Percentiles rank a stretch among this genome's conserved stretches.
Conservation (phyloP, 176 grass and related monocot genomes). For the Elaeis guineensis region DNA sequence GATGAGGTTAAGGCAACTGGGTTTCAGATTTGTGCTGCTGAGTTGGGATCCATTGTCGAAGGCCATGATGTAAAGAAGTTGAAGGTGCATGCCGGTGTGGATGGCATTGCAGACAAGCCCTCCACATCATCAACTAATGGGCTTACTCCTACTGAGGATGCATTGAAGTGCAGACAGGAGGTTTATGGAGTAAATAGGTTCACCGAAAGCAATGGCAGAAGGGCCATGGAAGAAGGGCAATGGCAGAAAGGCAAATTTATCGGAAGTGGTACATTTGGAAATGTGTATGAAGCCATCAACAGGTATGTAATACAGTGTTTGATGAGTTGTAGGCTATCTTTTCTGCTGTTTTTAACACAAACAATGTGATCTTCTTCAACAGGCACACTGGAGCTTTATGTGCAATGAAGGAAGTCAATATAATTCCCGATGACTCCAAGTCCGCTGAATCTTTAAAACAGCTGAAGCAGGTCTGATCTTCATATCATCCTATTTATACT, state of each 20-base stretch:
- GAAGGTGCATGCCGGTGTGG: constrained; percentile 11
- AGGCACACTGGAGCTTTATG: constrained; percentile 92
- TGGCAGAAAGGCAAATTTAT: constrained; percentile 90
- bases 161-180: constrained; percentile 5
- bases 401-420: constrained; percentile 99
- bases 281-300: constrained; percentile 90
- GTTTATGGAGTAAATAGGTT: constrained; percentile 14
- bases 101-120: constrained; percentile 6
- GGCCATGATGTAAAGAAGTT: constrained; percentile 18
- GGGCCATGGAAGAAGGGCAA: too few relatives aligned
- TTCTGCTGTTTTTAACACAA: constrained; percentile 12
- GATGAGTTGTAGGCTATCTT: constrained; percentile 3
- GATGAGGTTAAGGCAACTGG: constrained; percentile 1
- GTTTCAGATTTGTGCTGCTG: constrained; percentile 15
- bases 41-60: constrained; percentile 15
- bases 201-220: constrained; percentile 12
- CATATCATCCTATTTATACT: neutral
- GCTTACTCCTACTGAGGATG: neutral
- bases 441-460: constrained; percentile 78
- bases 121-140: neutral
- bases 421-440: constrained; percentile 93
- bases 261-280: constrained; percentile 91
- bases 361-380: constrained; percentile 22
- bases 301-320: constrained; percentile 33
- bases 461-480: constrained; percentile 62